Percentiles rank a stretch among this genome's conserved stretches.
These are phyloP conservation scores for Ballota nigra DNA, from an alignment of 257 asterid species.

Conservation along the genomic window DNA sequence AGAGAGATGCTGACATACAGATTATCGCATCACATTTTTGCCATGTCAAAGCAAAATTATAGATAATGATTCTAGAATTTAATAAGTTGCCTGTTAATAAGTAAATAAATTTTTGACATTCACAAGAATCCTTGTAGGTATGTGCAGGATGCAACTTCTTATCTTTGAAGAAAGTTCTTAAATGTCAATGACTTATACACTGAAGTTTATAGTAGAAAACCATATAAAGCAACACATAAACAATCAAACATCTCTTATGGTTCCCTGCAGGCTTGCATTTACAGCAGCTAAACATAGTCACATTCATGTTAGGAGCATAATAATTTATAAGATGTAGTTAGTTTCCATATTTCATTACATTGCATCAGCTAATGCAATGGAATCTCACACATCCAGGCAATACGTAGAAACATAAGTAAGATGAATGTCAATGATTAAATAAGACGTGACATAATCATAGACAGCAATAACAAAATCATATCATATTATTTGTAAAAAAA, in stretches of 20 bases:
- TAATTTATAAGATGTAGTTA: not conserved
- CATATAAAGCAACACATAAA: not conserved
- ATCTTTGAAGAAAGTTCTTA: not conserved
- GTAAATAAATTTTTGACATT: not conserved
- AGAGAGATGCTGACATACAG: not conserved
- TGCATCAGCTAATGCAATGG: not conserved
- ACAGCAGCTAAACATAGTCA: constrained; percentile 4
- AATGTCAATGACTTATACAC: not conserved
- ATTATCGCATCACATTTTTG: not conserved
- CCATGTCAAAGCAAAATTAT: not conserved
- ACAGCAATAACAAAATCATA: not conserved
- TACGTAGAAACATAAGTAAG: not conserved
- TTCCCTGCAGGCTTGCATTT: not conserved
- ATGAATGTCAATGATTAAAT: not conserved
- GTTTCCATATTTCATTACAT: not conserved
- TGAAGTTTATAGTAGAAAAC: not conserved
- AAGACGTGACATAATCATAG: not conserved
- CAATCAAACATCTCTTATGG: not conserved
- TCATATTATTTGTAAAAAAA: not conserved
- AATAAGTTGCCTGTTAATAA: not conserved
- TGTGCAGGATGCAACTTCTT: not conserved
- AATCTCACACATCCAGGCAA: not conserved
- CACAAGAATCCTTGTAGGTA: not conserved
- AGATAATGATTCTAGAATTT: not conserved
- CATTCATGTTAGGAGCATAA: not conserved